Conservation (phyloP, 202 grass and related monocot species). For the Elaeis oleifera region DNA sequence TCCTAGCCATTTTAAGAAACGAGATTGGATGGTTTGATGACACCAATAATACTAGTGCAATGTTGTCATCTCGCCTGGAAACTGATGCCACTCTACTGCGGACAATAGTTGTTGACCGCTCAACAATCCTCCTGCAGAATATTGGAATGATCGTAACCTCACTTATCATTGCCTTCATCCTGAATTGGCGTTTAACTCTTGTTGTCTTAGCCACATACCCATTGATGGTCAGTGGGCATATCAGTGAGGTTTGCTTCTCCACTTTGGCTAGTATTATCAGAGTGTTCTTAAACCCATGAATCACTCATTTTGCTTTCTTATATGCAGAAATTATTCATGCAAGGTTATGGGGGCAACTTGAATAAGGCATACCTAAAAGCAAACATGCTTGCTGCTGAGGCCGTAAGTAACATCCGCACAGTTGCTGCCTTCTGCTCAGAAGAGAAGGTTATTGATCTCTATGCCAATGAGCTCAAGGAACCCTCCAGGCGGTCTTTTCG, state of each 20-base stretch:
- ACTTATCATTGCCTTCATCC: constrained; percentile 86
- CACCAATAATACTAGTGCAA: constrained; percentile 62
- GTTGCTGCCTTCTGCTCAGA: constrained; percentile 94
- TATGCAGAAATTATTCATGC: constrained; percentile 98
- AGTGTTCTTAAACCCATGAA: neutral
- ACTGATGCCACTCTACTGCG: constrained; percentile 85
- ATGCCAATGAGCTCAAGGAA: constrained; percentile 62
- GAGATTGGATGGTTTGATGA: constrained; percentile 95
- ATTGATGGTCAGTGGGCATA: constrained; percentile 96
- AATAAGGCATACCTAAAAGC: constrained; percentile 81
- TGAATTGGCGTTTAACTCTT: constrained; percentile 90
- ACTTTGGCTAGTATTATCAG: neutral
- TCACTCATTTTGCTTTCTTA: neutral
- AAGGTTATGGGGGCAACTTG: constrained; percentile 80
- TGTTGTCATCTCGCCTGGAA: constrained; percentile 80
- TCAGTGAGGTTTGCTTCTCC: constrained; percentile 60
- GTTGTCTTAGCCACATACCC: constrained; percentile 89
- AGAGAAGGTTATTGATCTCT: constrained; percentile 88
- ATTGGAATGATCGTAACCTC: constrained; percentile 92
- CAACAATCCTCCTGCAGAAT: constrained; percentile 89
- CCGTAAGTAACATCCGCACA: constrained; percentile 92
- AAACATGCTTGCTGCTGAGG: constrained; percentile 96
- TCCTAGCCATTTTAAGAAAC: constrained; percentile 61
- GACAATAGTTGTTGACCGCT: constrained; percentile 86
- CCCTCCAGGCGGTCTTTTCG: constrained; percentile 69